Evolutionary conservation across 2,329 filamentous ascomycete species (phyloP).

Genomic region (Epichloe uncinata): DNA sequence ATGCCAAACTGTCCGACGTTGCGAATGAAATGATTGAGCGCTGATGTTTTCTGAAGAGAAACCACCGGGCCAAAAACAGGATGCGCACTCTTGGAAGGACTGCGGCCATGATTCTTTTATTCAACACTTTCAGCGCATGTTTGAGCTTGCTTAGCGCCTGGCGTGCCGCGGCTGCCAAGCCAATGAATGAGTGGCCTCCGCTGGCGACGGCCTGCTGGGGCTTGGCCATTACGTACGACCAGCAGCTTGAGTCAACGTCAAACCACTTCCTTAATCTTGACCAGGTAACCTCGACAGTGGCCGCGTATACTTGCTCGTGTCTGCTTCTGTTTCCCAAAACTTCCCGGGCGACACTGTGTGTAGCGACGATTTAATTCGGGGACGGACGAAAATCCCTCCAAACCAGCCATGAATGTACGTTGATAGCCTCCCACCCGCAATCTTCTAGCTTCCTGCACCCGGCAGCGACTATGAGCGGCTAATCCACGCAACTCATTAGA

Average conservation of each 20-base stretch:
- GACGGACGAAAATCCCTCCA: background rate
- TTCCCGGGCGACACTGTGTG: background rate
- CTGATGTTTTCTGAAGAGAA: too few relatives aligned
- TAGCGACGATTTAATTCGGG: background rate
- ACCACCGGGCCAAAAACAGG: too few relatives aligned
- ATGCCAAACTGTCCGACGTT: too few relatives aligned
- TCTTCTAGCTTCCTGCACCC: too few relatives aligned
- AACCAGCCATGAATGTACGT: slow-evolving; percentile 43
- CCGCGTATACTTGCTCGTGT: background rate
- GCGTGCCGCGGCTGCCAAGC: slow-evolving; percentile 5
- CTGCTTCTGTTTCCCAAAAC: too few relatives aligned
- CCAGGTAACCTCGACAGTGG: background rate
- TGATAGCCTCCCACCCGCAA: background rate
- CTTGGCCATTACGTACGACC: slow-evolving; percentile 1
- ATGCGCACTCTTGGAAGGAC: too few relatives aligned
- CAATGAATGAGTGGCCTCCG: slow-evolving; percentile 1
- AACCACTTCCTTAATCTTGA: slow-evolving; percentile 1
- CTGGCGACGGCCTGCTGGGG: background rate
- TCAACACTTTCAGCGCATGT: too few relatives aligned
- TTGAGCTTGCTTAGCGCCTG: too few relatives aligned
- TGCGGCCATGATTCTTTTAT: too few relatives aligned
- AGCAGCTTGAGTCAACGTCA: background rate
- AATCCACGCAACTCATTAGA: slow-evolving; percentile 35
- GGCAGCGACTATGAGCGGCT: background rate
- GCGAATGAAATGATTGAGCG: too few relatives aligned